Conservation (phyloP, 2,329 filamentous ascomycete genomes). For the Cladophialophora exuberans region DNA sequence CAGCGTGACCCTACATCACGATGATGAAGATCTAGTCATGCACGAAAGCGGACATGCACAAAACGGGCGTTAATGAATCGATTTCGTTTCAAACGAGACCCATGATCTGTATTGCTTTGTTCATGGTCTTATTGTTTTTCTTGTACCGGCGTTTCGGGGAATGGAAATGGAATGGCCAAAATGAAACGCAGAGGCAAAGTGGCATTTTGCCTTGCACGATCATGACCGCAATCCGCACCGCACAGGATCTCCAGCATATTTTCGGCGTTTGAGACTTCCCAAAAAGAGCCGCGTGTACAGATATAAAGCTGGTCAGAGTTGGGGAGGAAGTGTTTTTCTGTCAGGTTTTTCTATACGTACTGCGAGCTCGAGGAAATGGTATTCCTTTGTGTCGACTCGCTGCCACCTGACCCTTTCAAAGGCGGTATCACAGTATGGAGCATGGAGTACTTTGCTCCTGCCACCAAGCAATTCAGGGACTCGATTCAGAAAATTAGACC, state of each 20-base stretch:
- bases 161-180: not conserved
- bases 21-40: constrained; percentile 70
- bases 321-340: not conserved
- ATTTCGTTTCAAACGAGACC: not conserved
- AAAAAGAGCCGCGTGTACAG: constrained; percentile 29
- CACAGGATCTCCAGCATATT: constrained; percentile 14
- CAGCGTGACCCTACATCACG: constrained; percentile 94
- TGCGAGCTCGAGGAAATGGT: not conserved
- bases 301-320: constrained; percentile 23
- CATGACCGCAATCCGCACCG: constrained; percentile 3
- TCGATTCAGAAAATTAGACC: too few species aligned
- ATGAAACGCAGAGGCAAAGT: not conserved
- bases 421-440: too few species aligned
- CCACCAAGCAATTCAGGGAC: too few species aligned
- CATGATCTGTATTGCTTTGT: not conserved
- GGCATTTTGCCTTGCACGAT: constrained; percentile 6
- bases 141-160: constrained; percentile 21
- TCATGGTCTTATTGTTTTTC: not conserved
- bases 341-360: constrained; percentile 12
- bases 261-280: constrained; percentile 16
- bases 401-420: too few species aligned
- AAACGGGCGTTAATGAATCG: constrained; percentile 24
- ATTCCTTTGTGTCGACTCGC: not conserved
- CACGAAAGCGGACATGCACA: constrained; percentile 20
- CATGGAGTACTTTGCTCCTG: too few species aligned